Evolutionary conservation across 352 stramenopile species (phyloP).

Genomic region (Aphanomyces astaci): DNA sequence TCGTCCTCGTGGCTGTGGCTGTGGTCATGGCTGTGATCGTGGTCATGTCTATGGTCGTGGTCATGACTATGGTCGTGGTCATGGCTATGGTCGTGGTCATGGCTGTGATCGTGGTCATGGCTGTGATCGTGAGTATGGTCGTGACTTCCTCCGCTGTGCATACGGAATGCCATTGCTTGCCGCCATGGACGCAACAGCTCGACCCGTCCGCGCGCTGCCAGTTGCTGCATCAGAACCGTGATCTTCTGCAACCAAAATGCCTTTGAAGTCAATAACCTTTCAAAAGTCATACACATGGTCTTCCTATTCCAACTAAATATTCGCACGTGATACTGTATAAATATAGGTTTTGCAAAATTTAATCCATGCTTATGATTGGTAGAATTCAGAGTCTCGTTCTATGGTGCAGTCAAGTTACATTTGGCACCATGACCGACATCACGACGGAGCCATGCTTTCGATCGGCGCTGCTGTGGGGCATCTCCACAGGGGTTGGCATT

Average conservation of each 20-base stretch:
- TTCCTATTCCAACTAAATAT: neutral
- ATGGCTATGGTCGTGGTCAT: neutral
- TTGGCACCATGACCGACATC: constrained; percentile 21
- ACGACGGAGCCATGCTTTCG: constrained; percentile 52
- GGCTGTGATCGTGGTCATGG: neutral
- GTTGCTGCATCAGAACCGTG: neutral
- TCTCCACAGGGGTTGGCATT: constrained; percentile 46
- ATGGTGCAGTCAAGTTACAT: no score
- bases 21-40: constrained; percentile 1
- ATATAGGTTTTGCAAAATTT: no score
- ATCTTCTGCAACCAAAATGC: neutral
- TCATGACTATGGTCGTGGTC: neutral
- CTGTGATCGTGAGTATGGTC: neutral
- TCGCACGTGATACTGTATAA: no score
- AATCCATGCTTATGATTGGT: no score
- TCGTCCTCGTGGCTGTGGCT: neutral
- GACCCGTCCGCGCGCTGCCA: neutral
- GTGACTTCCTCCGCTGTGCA: constrained; percentile 5
- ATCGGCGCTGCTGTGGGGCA: constrained; percentile 69
- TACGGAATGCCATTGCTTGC: neutral
- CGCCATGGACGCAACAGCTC: neutral
- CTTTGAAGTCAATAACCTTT: neutral
- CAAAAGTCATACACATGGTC: neutral
- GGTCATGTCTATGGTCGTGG: no score
- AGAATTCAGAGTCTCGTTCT: no score